Evolutionary conservation across 2,329 filamentous ascomycete species (phyloP).

Genomic region (Colletotrichum nymphaeae): DNA sequence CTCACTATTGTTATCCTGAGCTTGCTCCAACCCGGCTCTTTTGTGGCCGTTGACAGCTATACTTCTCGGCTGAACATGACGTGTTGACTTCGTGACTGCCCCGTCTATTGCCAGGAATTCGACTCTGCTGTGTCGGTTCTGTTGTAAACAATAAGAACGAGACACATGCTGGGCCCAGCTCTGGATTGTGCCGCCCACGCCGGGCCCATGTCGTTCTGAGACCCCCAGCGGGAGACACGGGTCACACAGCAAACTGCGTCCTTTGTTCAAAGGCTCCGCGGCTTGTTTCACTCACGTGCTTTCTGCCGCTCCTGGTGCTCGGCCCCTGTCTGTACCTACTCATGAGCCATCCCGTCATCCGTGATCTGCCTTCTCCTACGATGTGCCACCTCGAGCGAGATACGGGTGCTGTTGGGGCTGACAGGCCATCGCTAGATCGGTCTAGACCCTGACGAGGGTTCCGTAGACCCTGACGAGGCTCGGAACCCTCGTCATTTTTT

Average conservation of each 20-base stretch:
- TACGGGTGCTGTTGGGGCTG: background rate
- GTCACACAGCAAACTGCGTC: background rate
- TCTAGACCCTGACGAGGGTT: background rate
- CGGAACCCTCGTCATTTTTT: background rate
- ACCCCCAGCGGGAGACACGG: background rate
- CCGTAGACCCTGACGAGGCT: background rate
- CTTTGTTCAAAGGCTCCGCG: background rate
- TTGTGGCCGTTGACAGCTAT: background rate
- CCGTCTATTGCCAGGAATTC: background rate
- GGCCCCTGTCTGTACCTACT: too few relatives aligned
- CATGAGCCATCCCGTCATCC: background rate
- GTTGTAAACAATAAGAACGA: background rate
- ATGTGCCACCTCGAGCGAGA: background rate
- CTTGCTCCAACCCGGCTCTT: background rate
- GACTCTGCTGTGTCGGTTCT: background rate
- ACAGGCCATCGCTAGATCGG: background rate
- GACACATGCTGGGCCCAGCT: background rate
- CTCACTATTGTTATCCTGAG: background rate
- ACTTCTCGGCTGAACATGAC: background rate
- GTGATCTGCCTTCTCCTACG: too few relatives aligned
- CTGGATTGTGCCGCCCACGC: background rate
- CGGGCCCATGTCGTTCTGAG: background rate
- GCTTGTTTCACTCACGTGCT: constrained; percentile 3
- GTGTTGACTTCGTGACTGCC: background rate
- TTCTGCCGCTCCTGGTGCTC: background rate